Evolutionary conservation across 1,284 basidiomycete genomes (phyloP).

Genomic region (Ceratorhiza oryzae-sativae): DNA sequence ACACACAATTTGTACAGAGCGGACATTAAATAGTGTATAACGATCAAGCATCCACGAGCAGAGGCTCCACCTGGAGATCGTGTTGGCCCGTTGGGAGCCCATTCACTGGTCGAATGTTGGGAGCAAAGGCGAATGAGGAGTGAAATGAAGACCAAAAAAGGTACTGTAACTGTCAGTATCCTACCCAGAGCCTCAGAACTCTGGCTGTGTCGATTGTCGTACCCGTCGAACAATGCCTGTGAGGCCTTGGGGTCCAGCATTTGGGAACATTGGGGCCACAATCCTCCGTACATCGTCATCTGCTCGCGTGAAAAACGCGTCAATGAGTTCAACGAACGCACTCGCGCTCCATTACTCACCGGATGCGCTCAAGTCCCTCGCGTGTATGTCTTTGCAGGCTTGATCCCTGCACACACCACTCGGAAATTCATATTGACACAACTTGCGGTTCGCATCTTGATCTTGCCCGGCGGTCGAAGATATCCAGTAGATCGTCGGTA

Average conservation of each 20-base stretch:
- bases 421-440: conserved; percentile 35
- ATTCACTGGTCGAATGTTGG: not conserved
- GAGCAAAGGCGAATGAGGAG: not conserved
- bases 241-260: conserved; percentile 17
- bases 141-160: not conserved
- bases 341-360: not conserved
- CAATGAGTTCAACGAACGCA: not conserved
- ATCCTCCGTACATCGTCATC: conserved; percentile 20
- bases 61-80: not conserved
- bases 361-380: conserved; percentile 20
- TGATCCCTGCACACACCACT: conserved; percentile 24
- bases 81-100: conserved; percentile 3
- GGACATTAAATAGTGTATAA: conserved; percentile 19
- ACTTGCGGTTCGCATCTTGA: conserved; percentile 10
- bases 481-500: conserved; percentile 33
- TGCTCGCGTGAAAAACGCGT: not conserved
- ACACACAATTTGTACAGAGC: conserved; percentile 16
- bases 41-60: conserved; percentile 1
- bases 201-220: conserved; percentile 4
- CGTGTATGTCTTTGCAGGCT: conserved; percentile 27
- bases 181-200: conserved; percentile 7
- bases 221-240: conserved; percentile 11
- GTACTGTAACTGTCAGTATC: conserved; percentile 17
- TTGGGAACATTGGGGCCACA: conserved; percentile 29
- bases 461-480: conserved; percentile 21